Conservation (phyloP, 352 stramenopile genomes). For the Globisporangium uncinulatum region DNA sequence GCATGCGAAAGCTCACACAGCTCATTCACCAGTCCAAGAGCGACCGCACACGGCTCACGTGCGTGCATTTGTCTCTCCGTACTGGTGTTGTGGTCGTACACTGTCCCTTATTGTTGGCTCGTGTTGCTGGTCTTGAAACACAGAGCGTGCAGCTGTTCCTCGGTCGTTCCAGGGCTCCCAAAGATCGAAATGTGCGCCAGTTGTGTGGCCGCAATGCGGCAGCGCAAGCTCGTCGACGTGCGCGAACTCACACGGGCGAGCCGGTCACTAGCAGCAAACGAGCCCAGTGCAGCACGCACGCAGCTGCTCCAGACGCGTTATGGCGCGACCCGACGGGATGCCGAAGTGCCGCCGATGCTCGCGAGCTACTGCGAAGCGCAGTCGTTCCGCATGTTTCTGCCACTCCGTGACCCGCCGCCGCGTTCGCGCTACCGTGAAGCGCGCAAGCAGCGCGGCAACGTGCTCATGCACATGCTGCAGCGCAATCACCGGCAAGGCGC, state of each 20-base stretch:
- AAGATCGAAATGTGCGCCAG: constrained; percentile 59
- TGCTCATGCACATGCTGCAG: constrained; percentile 53
- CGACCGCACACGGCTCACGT: constrained; percentile 40
- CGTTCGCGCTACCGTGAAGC: constrained; percentile 30
- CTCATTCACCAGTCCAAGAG: constrained; percentile 58
- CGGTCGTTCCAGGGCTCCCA: constrained; percentile 32
- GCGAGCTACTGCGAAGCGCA: constrained; percentile 36
- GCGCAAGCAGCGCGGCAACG: constrained; percentile 36
- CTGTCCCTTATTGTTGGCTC: not conserved
- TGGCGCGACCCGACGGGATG: constrained; percentile 27
- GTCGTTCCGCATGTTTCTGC: constrained; percentile 56
- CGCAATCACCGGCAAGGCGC: constrained; percentile 16
- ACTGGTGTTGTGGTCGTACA: too few relatives aligned
- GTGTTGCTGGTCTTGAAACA: not conserved
- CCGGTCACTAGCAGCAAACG: constrained; percentile 1
- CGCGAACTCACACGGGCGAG: constrained; percentile 10
- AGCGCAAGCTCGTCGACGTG: constrained; percentile 40
- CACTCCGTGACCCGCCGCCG: constrained; percentile 40
- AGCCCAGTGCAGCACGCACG: constrained; percentile 17
- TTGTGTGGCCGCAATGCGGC: constrained; percentile 43
- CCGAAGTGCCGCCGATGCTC: constrained; percentile 22
- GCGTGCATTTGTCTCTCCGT: constrained; percentile 12
- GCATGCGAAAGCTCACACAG: constrained; percentile 44
- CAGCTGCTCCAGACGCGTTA: constrained; percentile 28
- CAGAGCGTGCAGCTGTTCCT: constrained; percentile 54